phyloP scores from a whole-genome alignment of 352 stramenopile genomes.

The Phytophthora foliorum region DNA sequence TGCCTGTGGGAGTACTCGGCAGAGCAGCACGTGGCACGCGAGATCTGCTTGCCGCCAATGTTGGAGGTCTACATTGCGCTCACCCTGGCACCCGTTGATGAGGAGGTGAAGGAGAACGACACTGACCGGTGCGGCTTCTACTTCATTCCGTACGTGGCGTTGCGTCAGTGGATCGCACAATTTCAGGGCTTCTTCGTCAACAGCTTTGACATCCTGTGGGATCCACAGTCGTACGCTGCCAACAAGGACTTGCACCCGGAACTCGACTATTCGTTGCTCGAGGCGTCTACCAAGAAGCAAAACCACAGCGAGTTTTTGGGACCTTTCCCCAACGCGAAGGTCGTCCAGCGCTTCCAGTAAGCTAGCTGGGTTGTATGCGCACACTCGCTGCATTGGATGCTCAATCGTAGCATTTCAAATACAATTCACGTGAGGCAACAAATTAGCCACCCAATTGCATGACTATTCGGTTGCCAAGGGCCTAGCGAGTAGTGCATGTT shows the following conservation, averaged over 20 bases:
- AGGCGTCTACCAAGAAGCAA: slow-evolving; percentile 73
- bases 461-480: too few relatives aligned
- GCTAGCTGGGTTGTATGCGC: too few relatives aligned
- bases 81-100: slow-evolving; percentile 59
- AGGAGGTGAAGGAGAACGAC: slow-evolving; percentile 78
- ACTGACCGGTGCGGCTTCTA: slow-evolving; percentile 85
- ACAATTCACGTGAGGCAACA: too few relatives aligned
- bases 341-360: slow-evolving; percentile 60
- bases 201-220: slow-evolving; percentile 82
- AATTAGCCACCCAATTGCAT: too few relatives aligned
- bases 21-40: slow-evolving; percentile 49
- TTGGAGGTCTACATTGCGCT: slow-evolving; percentile 73
- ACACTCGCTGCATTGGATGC: too few relatives aligned
- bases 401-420: too few relatives aligned
- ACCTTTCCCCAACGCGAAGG: slow-evolving; percentile 75
- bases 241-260: slow-evolving; percentile 61
- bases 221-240: slow-evolving; percentile 69
- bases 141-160: slow-evolving; percentile 84
- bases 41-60: slow-evolving; percentile 82
- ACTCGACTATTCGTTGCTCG: slow-evolving; percentile 75
- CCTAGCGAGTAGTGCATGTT: too few relatives aligned
- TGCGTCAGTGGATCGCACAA: slow-evolving; percentile 80
- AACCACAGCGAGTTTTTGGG: slow-evolving; percentile 80
- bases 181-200: slow-evolving; percentile 89
- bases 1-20: slow-evolving; percentile 84